Evolutionary conservation across 208 protist genomes (phyloP).

Genomic region (Trypanosoma mega): DNA sequence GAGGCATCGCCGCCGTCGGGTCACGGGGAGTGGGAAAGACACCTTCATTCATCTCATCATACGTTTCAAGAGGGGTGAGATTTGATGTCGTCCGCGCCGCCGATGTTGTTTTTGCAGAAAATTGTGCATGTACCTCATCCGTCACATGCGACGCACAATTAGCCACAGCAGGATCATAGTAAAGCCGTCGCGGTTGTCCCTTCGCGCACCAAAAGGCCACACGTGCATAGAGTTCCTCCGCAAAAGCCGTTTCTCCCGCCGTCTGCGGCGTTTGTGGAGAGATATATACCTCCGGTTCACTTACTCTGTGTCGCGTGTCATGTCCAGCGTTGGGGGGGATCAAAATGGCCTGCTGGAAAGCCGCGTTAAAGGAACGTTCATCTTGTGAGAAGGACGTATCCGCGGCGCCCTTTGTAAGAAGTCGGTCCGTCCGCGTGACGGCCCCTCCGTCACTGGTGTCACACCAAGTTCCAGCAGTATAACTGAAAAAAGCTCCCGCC

Average conservation of each 20-base stretch:
- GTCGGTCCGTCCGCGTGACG: no score
- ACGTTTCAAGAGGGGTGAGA: not conserved
- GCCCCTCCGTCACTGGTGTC: no score
- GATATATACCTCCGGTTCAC: constrained; percentile 1
- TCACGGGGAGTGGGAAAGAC: not conserved
- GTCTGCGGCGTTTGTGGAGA: not conserved
- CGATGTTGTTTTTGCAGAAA: no score
- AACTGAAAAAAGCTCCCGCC: constrained; percentile 19
- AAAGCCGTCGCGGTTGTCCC: constrained; percentile 43
- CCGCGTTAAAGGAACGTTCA: constrained; percentile 15
- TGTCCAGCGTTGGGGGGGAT: constrained; percentile 47
- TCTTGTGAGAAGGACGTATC: not conserved
- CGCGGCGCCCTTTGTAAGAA: no score
- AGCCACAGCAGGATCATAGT: constrained; percentile 19
- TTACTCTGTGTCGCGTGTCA: constrained; percentile 8
- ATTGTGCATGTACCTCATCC: not conserved
- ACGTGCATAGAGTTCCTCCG: constrained; percentile 55
- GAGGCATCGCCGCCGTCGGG: constrained; percentile 7
- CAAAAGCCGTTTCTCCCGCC: constrained; percentile 60
- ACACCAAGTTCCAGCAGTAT: no score
- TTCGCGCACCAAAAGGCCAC: constrained; percentile 73
- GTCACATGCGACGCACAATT: not conserved
- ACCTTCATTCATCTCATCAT: not conserved
- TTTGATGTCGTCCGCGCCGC: no score
- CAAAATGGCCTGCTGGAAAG: constrained; percentile 50